Base-by-base conservation (phyloP, 768 basidiomycete species). In the Tylopilus sp. region DNA sequence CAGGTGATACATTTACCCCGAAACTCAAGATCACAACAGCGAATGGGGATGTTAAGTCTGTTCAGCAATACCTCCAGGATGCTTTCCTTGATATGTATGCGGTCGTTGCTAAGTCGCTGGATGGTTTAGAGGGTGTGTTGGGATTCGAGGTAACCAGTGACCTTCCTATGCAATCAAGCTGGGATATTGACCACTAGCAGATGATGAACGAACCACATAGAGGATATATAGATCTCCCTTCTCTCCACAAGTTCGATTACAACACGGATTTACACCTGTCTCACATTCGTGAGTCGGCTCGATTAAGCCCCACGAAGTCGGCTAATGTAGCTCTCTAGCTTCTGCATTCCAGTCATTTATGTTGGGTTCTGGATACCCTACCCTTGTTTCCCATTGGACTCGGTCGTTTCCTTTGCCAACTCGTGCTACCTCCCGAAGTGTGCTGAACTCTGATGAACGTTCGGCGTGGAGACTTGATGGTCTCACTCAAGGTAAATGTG, bases 201-300 rank as follows among this genome's bases (percentile, higher is more conserved):
- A 81, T 93, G 67, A 85, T 96, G 79, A 97, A 98, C 59, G 94
- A 97, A 70, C 94, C 94, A 0, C 94, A 99, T 72, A 78, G 86
- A 63, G 97, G 96, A 37, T 98, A 96, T 68, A 85, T 96, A 54
- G 81, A 87, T 48, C 74, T 97, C 6, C 77, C 80, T 24, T 91
- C 92, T 1, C 75, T 97, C 41, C 86, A 97, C 59, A 74, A 77
- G 11, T 98, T 92, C 72, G 87, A 98, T 70, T 97, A 97, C 68
- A 97, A 93, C 55, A 94, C 93, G 2, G 94, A 98, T 63, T 81
- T 99, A 14, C 95, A 97, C 61, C 78, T 98, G 33, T 80, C 84
- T 4, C 74, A 84, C 59, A 78, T 88, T 57, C 87, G 90, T 86
- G 66, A 76, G 87, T 82, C 40, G 8, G 14, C 26, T 6, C 41